Evolutionary conservation across 1,139 yeast species (phyloP).

Genomic region (Chernovozyma aurita): DNA sequence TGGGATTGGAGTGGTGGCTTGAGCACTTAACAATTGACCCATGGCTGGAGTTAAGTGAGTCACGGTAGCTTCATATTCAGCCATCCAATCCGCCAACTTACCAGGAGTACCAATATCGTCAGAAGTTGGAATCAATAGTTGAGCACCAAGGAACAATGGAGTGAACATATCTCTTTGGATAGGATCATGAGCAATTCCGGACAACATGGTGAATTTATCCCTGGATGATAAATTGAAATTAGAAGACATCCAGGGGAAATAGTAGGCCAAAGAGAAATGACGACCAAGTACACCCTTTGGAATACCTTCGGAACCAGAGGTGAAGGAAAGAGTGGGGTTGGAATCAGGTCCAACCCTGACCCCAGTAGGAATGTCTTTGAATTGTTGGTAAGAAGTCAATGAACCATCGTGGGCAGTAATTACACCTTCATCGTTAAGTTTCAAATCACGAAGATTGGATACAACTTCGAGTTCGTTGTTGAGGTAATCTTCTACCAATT

Average conservation of each 20-base stretch:
- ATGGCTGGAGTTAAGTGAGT: constrained; percentile 98
- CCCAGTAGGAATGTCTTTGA: constrained; percentile 62
- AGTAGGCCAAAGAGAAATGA: constrained; percentile 92
- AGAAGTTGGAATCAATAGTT: constrained; percentile 84
- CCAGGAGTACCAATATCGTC: constrained; percentile 99
- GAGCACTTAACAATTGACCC: constrained; percentile 97
- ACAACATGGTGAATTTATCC: constrained; percentile 93
- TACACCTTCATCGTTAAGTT: constrained; percentile 71
- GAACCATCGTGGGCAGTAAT: constrained; percentile 20
- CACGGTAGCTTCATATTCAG: constrained; percentile 83
- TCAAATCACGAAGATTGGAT: constrained; percentile 72
- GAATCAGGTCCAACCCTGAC: constrained; percentile 97
- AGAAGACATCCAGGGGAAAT: constrained; percentile 97
- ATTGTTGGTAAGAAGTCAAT: constrained; percentile 52
- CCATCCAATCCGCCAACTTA: constrained; percentile 95
- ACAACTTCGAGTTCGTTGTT: constrained; percentile 64
- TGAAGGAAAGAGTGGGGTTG: constrained; percentile 92
- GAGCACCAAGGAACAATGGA: constrained; percentile 93
- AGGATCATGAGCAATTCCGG: constrained; percentile 99
- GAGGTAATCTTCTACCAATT: constrained; percentile 74
- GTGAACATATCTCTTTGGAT: constrained; percentile 99
- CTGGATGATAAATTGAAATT: constrained; percentile 70
- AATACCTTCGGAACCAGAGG: constrained; percentile 98
- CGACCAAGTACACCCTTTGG: constrained; percentile 99
- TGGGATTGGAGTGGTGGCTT: constrained; percentile 88